Evolutionary conservation across 2,329 filamentous ascomycete species (phyloP).

Genomic region (Aureobasidium melanogenum): DNA sequence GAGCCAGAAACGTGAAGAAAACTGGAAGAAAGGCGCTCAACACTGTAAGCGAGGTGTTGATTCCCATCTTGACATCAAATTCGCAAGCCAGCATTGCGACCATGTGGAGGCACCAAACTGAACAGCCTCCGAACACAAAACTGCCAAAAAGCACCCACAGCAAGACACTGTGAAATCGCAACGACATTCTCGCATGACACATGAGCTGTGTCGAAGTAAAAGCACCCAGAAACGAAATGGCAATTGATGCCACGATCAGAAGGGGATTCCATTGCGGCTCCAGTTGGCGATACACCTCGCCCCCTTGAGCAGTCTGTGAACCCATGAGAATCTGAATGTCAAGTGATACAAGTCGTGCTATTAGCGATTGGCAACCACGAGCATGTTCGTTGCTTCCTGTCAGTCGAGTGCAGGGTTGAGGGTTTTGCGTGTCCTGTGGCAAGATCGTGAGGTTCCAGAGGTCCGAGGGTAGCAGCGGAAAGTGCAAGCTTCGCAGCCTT

Average conservation of each 20-base stretch:
- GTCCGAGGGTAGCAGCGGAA: not conserved
- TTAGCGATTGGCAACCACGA: not conserved
- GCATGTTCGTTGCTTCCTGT: not conserved
- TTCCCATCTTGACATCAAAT: conserved; percentile 23
- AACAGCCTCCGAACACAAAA: conserved; percentile 27
- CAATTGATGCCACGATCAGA: conserved; percentile 24
- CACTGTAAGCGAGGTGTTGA: conserved; percentile 22
- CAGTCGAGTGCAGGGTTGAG: not conserved
- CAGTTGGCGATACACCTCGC: conserved; percentile 2
- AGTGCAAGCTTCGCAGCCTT: not conserved
- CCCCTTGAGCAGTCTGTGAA: not conserved
- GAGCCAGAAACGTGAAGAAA: conserved; percentile 16
- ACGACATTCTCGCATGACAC: conserved; percentile 25
- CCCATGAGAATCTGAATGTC: not conserved
- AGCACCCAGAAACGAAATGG: conserved; percentile 24
- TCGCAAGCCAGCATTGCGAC: conserved; percentile 28
- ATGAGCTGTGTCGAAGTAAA: conserved; percentile 28
- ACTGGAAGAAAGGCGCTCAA: conserved; percentile 17
- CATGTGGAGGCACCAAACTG: conserved; percentile 26
- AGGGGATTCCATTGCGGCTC: conserved; percentile 21
- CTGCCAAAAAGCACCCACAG: conserved; percentile 24
- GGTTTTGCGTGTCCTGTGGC: not conserved
- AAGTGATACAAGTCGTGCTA: not conserved
- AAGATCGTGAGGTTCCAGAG: not conserved
- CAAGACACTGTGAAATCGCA: conserved; percentile 22